A percentile compares a stretch with the other conserved stretches of the same genome.
Conservation (phyloP, 805 yeast species). For the Candida hungchunana region DNA sequence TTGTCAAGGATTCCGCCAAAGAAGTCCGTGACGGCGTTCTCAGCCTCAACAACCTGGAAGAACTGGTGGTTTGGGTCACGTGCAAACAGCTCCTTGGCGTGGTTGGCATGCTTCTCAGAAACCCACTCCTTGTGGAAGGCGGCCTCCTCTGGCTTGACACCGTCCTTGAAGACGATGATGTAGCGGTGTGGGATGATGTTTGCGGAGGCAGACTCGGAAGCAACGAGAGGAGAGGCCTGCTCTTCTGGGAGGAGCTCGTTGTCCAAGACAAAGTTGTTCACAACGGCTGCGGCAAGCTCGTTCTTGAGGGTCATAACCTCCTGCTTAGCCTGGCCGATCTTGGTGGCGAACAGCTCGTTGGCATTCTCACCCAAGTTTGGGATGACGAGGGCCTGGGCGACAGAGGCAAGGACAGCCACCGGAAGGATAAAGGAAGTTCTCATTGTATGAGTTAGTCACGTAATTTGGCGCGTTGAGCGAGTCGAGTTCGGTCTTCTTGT, state of each 20-base stretch:
- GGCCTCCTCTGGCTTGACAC: slow-evolving; percentile 46
- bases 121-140: slow-evolving; percentile 69
- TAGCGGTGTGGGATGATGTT: slow-evolving; percentile 68
- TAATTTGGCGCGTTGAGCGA: too few relatives aligned
- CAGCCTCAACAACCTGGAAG: slow-evolving; percentile 30
- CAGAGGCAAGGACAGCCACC: slow-evolving; percentile 33
- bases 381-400: slow-evolving; percentile 54
- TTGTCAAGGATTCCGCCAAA: slow-evolving; percentile 55
- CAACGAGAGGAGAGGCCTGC: slow-evolving; percentile 42
- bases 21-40: slow-evolving; percentile 25
- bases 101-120: slow-evolving; percentile 44
- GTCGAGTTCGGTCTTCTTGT: too few relatives aligned
- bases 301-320: slow-evolving; percentile 3
- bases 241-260: slow-evolving; percentile 15
- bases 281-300: slow-evolving; percentile 15
- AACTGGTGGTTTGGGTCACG: slow-evolving; percentile 34
- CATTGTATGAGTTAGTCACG: slow-evolving; percentile 1
- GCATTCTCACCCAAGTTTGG: slow-evolving; percentile 43
- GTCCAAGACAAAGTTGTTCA: slow-evolving; percentile 16
- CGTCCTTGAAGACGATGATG: slow-evolving; percentile 79
- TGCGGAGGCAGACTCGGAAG: slow-evolving; percentile 36
- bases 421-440: slow-evolving; percentile 27
- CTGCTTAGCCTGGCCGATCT: slow-evolving; percentile 11
- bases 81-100: slow-evolving; percentile 34
- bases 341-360: slow-evolving; percentile 33